phyloP scores from a whole-genome alignment of 305 asterid species.

The Solanum aculeatissimum region DNA sequence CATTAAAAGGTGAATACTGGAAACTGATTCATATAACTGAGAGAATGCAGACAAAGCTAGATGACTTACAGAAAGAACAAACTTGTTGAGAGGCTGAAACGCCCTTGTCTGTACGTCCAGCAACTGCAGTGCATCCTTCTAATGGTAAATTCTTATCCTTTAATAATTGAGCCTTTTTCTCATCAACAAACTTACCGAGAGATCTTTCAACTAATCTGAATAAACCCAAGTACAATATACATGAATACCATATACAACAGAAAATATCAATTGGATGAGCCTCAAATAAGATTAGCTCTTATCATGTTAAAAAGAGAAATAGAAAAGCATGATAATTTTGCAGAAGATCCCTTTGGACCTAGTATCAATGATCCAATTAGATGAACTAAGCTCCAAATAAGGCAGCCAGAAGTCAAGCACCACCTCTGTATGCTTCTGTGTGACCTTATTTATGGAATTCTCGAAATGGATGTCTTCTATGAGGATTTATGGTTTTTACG shows the following conservation, averaged over 20 bases:
- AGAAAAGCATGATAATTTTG: background rate
- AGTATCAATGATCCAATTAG: background rate
- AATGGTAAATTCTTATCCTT: slow-evolving; percentile 71
- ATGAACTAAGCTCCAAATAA: background rate
- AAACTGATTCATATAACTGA: background rate
- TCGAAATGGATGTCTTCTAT: background rate
- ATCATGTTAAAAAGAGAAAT: background rate
- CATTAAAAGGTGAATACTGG: background rate
- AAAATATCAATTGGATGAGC: background rate
- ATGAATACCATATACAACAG: background rate
- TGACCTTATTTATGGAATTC: background rate
- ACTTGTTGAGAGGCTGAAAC: slow-evolving; percentile 91
- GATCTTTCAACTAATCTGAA: slow-evolving; percentile 63
- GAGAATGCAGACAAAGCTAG: slow-evolving; percentile 8
- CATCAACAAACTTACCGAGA: slow-evolving; percentile 80
- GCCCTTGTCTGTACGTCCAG: slow-evolving; percentile 97
- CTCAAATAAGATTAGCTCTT: background rate
- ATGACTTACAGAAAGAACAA: slow-evolving; percentile 84
- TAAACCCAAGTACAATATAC: background rate
- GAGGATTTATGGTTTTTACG: background rate
- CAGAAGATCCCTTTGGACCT: background rate
- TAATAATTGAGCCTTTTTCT: slow-evolving; percentile 53
- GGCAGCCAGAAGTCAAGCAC: background rate
- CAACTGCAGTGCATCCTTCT: slow-evolving; percentile 63
- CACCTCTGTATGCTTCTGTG: background rate